phyloP scores from a whole-genome alignment of 179 eudicot genomes.

The Silene coronaria region DNA sequence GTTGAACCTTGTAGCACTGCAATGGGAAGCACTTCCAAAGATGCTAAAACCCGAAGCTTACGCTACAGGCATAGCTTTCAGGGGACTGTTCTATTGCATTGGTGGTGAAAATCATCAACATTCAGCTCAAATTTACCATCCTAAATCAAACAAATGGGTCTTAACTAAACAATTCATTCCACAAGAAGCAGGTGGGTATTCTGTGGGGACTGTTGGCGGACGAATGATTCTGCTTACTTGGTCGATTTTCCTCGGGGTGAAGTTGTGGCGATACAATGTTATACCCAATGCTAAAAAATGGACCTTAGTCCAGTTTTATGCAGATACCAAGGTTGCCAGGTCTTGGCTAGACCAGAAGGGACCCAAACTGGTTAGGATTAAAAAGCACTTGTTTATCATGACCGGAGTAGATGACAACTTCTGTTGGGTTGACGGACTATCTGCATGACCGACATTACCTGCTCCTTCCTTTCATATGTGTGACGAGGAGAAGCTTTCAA shows the following conservation, averaged over 20 bases:
- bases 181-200: slow-evolving; percentile 3
- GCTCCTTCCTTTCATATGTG: not conserved
- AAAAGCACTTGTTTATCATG: not conserved
- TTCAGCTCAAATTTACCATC: slow-evolving; percentile 5
- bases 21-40: slow-evolving; percentile 8
- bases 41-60: not conserved
- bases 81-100: not conserved
- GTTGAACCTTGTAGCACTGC: not conserved
- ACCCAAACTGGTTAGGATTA: not conserved
- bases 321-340: not conserved
- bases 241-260: slow-evolving; percentile 1
- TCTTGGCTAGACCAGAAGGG: slow-evolving; percentile 3
- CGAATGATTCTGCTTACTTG: slow-evolving; percentile 1
- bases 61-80: not conserved
- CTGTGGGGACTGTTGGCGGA: not conserved
- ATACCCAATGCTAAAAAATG: not conserved
- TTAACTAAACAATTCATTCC: slow-evolving; percentile 3
- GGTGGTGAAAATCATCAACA: slow-evolving; percentile 3
- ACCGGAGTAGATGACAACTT: not conserved
- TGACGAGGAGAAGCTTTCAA: not conserved
- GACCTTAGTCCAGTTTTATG: not conserved
- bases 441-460: not conserved
- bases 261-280: slow-evolving; percentile 1
- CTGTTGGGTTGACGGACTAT: not conserved
- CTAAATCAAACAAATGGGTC: not conserved